phyloP scores from a whole-genome alignment of 2,329 filamentous ascomycete species.

The Ilyonectria mors-panacis region DNA sequence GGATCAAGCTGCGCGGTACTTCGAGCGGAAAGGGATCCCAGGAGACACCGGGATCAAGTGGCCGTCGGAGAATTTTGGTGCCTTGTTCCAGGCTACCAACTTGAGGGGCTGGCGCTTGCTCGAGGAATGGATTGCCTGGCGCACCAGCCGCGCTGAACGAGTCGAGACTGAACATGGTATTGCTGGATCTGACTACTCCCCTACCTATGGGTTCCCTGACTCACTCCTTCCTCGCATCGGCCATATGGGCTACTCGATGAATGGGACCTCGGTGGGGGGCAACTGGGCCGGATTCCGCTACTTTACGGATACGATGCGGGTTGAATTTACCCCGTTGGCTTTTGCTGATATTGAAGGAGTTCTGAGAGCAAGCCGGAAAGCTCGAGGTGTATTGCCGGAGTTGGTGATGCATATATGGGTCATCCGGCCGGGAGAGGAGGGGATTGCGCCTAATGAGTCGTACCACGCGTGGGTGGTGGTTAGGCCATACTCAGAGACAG shows the following conservation, averaged over 20 bases:
- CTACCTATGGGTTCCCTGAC: no score
- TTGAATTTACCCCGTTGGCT: slow-evolving; percentile 31
- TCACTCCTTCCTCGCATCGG: slow-evolving; percentile 1
- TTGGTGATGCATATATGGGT: slow-evolving; percentile 33
- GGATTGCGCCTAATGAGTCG: neutral
- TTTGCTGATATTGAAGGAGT: slow-evolving; percentile 24
- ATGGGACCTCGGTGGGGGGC: neutral
- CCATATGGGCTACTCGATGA: slow-evolving; percentile 9
- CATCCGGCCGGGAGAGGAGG: slow-evolving; percentile 12
- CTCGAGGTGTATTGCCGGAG: neutral
- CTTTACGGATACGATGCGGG: neutral
- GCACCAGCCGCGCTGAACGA: no score
- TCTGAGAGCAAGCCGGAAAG: neutral
- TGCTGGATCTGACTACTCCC: no score
- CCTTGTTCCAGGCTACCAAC: no score
- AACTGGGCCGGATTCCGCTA: slow-evolving; percentile 41
- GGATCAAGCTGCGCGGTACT: no score
- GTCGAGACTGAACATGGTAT: no score
- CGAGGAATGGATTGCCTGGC: no score
- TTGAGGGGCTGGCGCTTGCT: neutral
- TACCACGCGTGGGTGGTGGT: slow-evolving; percentile 33
- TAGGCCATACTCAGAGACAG: neutral
- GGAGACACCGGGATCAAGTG: no score
- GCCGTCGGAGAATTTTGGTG: no score
- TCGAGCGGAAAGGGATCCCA: no score